A percentile compares a stretch with the other conserved stretches of the same genome.
These are phyloP conservation scores for Lichina pygmaea DNA, from an alignment of 495 filamentous ascomycete species.

Conservation along the genomic window DNA sequence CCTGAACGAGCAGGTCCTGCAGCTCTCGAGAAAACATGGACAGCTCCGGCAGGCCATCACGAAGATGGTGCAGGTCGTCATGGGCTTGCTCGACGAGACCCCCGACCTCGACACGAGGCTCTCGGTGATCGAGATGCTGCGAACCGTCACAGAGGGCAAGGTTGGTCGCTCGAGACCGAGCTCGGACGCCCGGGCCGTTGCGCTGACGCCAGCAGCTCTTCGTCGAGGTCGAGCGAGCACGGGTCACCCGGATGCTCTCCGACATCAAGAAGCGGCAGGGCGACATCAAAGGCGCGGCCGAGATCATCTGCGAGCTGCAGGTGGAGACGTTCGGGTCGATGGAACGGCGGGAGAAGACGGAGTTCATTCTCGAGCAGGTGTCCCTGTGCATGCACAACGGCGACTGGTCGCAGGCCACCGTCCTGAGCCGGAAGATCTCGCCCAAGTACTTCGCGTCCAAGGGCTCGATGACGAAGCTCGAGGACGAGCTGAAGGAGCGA, in stretches of 20 bases:
- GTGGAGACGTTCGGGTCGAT: slow-evolving; percentile 98
- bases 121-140: slow-evolving; percentile 74
- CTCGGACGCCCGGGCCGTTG: not conserved
- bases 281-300: slow-evolving; percentile 66
- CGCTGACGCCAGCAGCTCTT: slow-evolving; percentile 39
- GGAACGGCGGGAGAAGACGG: slow-evolving; percentile 87
- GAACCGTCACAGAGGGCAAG: slow-evolving; percentile 96
- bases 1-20: slow-evolving; percentile 82
- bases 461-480: slow-evolving; percentile 64
- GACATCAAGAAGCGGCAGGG: slow-evolving; percentile 92
- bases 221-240: slow-evolving; percentile 90
- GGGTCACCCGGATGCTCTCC: slow-evolving; percentile 79
- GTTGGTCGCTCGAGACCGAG: slow-evolving; percentile 14
- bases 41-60: slow-evolving; percentile 97
- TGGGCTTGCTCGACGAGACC: slow-evolving; percentile 65
- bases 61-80: slow-evolving; percentile 93
- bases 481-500: slow-evolving; percentile 50
- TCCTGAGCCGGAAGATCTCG: slow-evolving; percentile 90
- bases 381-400: slow-evolving; percentile 80
- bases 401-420: slow-evolving; percentile 87
- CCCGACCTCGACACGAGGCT: slow-evolving; percentile 68
- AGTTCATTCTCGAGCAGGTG: slow-evolving; percentile 93
- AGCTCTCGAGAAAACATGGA: slow-evolving; percentile 96
- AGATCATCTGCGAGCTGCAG: slow-evolving; percentile 88
- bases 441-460: slow-evolving; percentile 69